Evolutionary conservation across 2,329 filamentous ascomycete species (phyloP).

Genomic region (Allantophomopsis lycopodina): DNA sequence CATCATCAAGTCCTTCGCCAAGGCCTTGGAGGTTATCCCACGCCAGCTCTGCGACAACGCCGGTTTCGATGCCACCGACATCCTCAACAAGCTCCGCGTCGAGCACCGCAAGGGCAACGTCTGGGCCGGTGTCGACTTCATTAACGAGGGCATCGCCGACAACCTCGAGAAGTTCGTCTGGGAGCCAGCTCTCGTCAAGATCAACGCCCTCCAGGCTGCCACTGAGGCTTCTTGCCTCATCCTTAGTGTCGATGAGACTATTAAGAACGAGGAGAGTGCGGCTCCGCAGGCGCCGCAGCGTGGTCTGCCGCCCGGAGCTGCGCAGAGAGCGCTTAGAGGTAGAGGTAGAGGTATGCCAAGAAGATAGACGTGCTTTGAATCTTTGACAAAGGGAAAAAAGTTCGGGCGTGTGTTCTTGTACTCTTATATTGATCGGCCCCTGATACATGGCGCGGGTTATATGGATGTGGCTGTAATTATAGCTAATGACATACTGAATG

Average conservation of each 20-base stretch:
- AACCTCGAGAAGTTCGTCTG: conserved; percentile 95
- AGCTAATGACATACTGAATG: too few relatives aligned
- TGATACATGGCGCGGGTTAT: too few relatives aligned
- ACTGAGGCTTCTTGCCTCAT: conserved; percentile 94
- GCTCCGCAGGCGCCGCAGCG: conserved; percentile 68
- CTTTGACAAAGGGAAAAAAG: too few relatives aligned
- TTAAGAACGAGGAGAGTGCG: conserved; percentile 91
- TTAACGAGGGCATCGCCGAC: conserved; percentile 80
- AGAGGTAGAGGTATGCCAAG: conserved; percentile 83
- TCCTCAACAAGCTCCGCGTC: conserved; percentile 88
- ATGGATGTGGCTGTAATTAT: too few relatives aligned
- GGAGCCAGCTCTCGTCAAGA: conserved; percentile 92
- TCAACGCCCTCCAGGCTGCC: conserved; percentile 92
- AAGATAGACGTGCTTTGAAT: conserved; percentile 29
- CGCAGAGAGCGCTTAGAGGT: conserved; percentile 75
- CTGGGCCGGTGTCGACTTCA: conserved; percentile 95
- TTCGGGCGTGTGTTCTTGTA: too few relatives aligned
- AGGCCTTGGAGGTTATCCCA: conserved; percentile 91
- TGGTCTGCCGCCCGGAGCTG: conserved; percentile 65
- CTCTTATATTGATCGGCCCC: too few relatives aligned
- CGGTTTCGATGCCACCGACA: conserved; percentile 95
- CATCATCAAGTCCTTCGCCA: conserved; percentile 95
- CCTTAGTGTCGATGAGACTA: conserved; percentile 93
- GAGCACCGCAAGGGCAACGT: conserved; percentile 87
- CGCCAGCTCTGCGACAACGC: conserved; percentile 97